A percentile compares a stretch with the other conserved stretches of the same genome.
These are phyloP conservation scores for Penicillium freii DNA, from an alignment of 2,329 filamentous ascomycete species.

Conservation along the genomic window DNA sequence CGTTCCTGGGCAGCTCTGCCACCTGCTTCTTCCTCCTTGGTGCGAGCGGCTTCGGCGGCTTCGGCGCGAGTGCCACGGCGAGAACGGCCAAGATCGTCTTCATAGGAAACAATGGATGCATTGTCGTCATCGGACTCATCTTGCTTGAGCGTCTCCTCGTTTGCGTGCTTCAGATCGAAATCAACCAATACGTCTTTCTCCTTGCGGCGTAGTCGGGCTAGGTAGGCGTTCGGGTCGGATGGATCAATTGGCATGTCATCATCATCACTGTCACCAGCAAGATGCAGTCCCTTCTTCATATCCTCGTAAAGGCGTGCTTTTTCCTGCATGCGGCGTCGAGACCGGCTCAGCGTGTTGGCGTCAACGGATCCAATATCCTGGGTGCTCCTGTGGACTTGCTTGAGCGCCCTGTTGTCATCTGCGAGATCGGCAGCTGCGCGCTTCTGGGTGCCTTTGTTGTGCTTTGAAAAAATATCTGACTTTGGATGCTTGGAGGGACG, in stretches of 20 bases:
- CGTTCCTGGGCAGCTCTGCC: slow-evolving; percentile 20
- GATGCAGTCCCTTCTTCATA: slow-evolving; percentile 84
- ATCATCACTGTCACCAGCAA: slow-evolving; percentile 47
- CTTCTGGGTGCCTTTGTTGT: slow-evolving; percentile 63
- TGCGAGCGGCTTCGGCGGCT: slow-evolving; percentile 61
- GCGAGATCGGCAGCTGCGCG: slow-evolving; percentile 59
- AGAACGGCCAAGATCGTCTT: slow-evolving; percentile 89
- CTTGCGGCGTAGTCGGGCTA: slow-evolving; percentile 61
- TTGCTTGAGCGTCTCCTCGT: slow-evolving; percentile 51
- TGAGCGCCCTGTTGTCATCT: slow-evolving; percentile 54
- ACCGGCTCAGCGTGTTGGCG: slow-evolving; percentile 58
- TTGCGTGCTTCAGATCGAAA: slow-evolving; percentile 95
- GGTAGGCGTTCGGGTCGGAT: slow-evolving; percentile 36
- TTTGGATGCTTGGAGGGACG: slow-evolving; percentile 54
- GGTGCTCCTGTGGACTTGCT: slow-evolving; percentile 61
- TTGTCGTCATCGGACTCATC: slow-evolving; percentile 41
- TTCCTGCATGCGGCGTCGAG: slow-evolving; percentile 79
- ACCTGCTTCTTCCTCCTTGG: slow-evolving; percentile 35
- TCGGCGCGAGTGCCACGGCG: slow-evolving; percentile 70
- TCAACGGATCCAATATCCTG: slow-evolving; percentile 63
- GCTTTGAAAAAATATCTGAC: slow-evolving; percentile 65
- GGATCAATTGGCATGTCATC: slow-evolving; percentile 29
- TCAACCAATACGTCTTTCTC: slow-evolving; percentile 66
- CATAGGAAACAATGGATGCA: slow-evolving; percentile 74
- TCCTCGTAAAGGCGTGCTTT: slow-evolving; percentile 86